Conservation (phyloP, 441 rosid species). For the Erodium trifolium region DNA sequence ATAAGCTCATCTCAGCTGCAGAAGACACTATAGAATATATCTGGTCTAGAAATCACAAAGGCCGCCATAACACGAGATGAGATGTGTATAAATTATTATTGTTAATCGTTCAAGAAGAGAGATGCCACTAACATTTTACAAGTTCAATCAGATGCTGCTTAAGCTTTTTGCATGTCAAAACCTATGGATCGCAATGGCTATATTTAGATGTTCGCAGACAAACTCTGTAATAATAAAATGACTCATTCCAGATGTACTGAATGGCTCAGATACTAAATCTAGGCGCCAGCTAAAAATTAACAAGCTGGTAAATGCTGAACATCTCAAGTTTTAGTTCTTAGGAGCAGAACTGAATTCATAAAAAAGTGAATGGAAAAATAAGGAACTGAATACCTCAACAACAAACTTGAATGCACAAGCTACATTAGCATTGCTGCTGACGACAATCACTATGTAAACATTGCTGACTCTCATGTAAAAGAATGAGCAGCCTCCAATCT, state of each 20-base stretch:
- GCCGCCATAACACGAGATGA: not conserved
- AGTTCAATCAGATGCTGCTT: not conserved
- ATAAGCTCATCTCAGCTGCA: not conserved
- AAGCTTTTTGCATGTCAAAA: not conserved
- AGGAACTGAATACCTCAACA: slow-evolving; percentile 59
- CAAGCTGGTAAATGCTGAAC: not conserved
- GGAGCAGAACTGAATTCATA: not conserved
- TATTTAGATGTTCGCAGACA: not conserved
- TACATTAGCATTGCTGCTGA: slow-evolving; percentile 93
- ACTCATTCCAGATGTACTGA: not conserved
- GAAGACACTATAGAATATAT: slow-evolving; percentile 1
- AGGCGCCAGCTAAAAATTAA: not conserved
- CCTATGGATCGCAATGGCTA: not conserved
- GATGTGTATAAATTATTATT: not conserved
- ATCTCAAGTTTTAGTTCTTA: not conserved
- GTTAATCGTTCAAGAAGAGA: not conserved
- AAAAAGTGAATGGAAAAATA: not conserved
- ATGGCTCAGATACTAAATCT: not conserved
- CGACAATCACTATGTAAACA: slow-evolving; percentile 91
- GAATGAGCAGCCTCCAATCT: slow-evolving; percentile 96
- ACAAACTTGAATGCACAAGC: slow-evolving; percentile 97
- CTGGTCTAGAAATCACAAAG: not conserved
- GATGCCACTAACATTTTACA: not conserved
- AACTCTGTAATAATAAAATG: not conserved
- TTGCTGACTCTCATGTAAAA: slow-evolving; percentile 94